Percentiles rank a stretch among this genome's conserved stretches.
phyloP scores from a whole-genome alignment of 306 rosid species.

The cucumber (Cucumis sativus) region DNA sequence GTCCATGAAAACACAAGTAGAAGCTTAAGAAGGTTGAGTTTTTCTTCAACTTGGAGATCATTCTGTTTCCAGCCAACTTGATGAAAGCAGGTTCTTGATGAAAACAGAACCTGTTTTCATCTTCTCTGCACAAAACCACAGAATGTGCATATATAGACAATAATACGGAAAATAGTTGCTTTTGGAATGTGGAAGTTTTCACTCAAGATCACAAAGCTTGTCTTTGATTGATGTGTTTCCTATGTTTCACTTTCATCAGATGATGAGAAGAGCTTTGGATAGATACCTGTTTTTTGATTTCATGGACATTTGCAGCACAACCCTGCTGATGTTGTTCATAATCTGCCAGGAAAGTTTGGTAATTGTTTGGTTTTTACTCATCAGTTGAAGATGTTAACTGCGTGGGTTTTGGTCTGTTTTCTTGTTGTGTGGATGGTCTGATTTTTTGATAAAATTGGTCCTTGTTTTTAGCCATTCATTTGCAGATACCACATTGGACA shows the following conservation, averaged over 20 bases:
- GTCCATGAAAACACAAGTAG: conserved; percentile 12
- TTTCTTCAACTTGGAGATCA: conserved; percentile 22
- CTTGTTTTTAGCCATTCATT: not conserved
- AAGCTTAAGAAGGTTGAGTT: conserved; percentile 4
- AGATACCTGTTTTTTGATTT: not conserved
- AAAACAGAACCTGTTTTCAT: not conserved
- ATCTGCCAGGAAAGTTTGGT: not conserved
- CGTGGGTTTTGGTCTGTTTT: not conserved
- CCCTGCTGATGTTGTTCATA: not conserved
- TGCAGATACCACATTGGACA: not conserved
- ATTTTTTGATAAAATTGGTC: not conserved
- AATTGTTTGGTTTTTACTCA: not conserved
- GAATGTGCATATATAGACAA: not conserved
- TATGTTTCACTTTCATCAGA: not conserved
- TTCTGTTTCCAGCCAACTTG: conserved; percentile 28
- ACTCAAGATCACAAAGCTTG: not conserved
- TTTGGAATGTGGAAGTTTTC: not conserved
- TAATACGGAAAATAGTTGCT: not conserved
- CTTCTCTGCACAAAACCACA: not conserved
- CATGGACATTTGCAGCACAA: not conserved
- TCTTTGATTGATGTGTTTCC: not conserved
- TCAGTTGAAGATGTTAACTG: not conserved
- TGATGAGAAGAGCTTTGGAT: not conserved
- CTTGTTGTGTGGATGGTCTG: not conserved
- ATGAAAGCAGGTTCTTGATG: not conserved